Evolutionary conservation across 106 monocot genomes (phyloP).

Genomic region (Phalaenopsis aphrodite): DNA sequence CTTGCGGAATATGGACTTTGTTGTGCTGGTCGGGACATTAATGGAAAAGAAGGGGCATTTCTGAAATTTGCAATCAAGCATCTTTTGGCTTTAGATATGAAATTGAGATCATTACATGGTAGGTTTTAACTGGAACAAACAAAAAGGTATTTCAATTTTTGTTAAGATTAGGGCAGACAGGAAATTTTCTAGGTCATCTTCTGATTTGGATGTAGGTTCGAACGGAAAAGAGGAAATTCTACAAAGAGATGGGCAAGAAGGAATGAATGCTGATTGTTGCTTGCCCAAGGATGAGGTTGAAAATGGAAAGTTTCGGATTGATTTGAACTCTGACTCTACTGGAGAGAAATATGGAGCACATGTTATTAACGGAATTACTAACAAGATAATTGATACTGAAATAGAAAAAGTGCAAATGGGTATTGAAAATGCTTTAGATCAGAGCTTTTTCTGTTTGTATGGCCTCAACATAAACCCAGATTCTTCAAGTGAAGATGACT

Average conservation of each 20-base stretch:
- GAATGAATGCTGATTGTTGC: slow-evolving; percentile 8
- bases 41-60: slow-evolving; percentile 87
- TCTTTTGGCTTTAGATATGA: slow-evolving; percentile 81
- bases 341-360: slow-evolving; percentile 1
- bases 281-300: slow-evolving; percentile 23
- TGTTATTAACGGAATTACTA: slow-evolving; percentile 10
- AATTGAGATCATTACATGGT: slow-evolving; percentile 57
- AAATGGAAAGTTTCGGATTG: slow-evolving; percentile 11
- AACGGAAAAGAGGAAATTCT: slow-evolving; percentile 33
- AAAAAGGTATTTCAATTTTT: slow-evolving; percentile 8
- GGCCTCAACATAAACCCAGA: slow-evolving; percentile 90
- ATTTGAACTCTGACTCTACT: slow-evolving; percentile 15
- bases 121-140: slow-evolving; percentile 13
- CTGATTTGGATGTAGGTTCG: slow-evolving; percentile 21
- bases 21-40: slow-evolving; percentile 80
- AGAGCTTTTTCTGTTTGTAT: slow-evolving; percentile 94
- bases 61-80: slow-evolving; percentile 94
- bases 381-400: slow-evolving; percentile 31
- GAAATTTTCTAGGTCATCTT: slow-evolving; percentile 7
- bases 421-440: slow-evolving; percentile 90
- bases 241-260: slow-evolving; percentile 28
- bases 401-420: slow-evolving; percentile 57
- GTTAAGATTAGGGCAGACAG: not conserved
- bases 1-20: slow-evolving; percentile 96
- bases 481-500: slow-evolving; percentile 90